Evolutionary conservation across 805 yeast genomes (phyloP).

Genomic region (Myxozyma neglecta): DNA sequence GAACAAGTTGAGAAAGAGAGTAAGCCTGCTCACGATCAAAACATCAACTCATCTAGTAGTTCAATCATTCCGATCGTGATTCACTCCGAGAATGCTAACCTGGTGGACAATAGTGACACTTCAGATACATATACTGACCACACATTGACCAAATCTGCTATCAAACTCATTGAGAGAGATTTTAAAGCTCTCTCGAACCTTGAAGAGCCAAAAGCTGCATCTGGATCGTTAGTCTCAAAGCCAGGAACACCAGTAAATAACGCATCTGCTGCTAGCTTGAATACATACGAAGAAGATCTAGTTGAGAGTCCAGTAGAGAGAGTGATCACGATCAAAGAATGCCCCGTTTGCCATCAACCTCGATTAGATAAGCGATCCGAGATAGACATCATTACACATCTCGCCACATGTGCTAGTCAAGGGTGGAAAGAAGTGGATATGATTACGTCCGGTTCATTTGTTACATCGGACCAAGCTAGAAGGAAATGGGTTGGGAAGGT

Average conservation of each 20-base stretch:
- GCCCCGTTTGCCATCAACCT: conserved; percentile 77
- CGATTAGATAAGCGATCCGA: conserved; percentile 55
- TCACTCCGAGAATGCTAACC: background rate
- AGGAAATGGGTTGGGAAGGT: conserved; percentile 82
- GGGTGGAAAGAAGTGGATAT: conserved; percentile 72
- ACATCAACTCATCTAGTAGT: background rate
- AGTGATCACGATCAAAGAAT: conserved; percentile 61
- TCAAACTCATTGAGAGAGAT: background rate
- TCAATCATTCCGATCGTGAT: background rate
- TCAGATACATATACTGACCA: background rate
- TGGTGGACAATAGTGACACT: background rate
- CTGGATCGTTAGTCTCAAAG: background rate
- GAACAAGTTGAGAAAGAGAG: conserved; percentile 39
- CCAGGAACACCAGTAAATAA: background rate
- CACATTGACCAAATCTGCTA: background rate
- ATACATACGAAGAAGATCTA: conserved; percentile 11
- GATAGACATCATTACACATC: conserved; percentile 76
- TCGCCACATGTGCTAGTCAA: conserved; percentile 79
- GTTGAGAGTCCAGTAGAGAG: conserved; percentile 38
- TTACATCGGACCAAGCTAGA: conserved; percentile 77
- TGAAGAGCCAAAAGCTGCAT: background rate
- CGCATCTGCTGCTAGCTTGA: background rate
- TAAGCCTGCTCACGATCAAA: background rate
- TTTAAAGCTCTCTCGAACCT: background rate
- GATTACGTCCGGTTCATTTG: conserved; percentile 64